Conservation (phyloP, 768 basidiomycete genomes). For the Leccinum truebloodii region DNA sequence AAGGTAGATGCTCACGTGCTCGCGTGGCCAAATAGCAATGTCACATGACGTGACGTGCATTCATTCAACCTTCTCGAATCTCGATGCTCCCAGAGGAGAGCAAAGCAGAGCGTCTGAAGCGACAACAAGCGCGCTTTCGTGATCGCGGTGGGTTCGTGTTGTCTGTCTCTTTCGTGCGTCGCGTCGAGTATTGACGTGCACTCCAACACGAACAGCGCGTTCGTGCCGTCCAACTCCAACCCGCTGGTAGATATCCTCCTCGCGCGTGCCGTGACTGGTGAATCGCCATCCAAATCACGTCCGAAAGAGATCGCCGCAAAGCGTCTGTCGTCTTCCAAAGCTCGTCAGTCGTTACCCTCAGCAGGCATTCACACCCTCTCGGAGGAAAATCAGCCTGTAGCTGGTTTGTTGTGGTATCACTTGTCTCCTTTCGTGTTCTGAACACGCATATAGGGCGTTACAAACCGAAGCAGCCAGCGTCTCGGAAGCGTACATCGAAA, state of each 20-base stretch:
- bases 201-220: constrained; percentile 41
- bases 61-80: neutral
- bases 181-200: neutral
- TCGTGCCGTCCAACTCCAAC: constrained; percentile 52
- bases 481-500: too few relatives aligned
- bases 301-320: constrained; percentile 4
- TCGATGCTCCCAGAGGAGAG: constrained; percentile 48
- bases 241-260: constrained; percentile 54
- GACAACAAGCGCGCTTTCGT: constrained; percentile 66
- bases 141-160: constrained; percentile 63
- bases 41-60: neutral
- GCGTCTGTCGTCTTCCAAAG: constrained; percentile 2
- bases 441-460: constrained; percentile 11
- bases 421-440: neutral
- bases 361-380: too few relatives aligned
- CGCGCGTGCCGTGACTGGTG: constrained; percentile 47
- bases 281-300: constrained; percentile 43
- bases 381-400: neutral
- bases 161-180: neutral
- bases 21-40: neutral
- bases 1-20: too few relatives aligned
- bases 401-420: constrained; percentile 14
- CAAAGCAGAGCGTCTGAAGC: constrained; percentile 56
- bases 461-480: too few relatives aligned
- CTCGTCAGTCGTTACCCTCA: constrained; percentile 6